These are phyloP conservation scores for Rhizopus arrhizus DNA, from an alignment of 371 early-diverging fungal genomes.

Conservation along the genomic window DNA sequence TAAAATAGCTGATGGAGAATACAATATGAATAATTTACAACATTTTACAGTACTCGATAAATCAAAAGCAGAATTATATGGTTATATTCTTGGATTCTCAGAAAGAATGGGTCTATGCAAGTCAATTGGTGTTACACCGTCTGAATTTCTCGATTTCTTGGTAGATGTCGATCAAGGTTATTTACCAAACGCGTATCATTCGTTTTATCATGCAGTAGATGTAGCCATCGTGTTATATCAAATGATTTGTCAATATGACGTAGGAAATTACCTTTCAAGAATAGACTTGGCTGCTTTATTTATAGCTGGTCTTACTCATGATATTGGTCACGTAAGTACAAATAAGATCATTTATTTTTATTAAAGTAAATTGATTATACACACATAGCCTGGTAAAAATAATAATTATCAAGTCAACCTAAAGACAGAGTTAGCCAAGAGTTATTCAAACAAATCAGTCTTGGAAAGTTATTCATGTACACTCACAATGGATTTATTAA, in stretches of 20 bases:
- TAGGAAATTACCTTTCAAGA: conserved; percentile 62
- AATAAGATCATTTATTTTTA: neutral
- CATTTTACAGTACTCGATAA: conserved; percentile 71
- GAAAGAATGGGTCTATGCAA: conserved; percentile 60
- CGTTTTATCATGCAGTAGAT: conserved; percentile 87
- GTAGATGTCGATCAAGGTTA: conserved; percentile 83
- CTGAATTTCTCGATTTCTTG: conserved; percentile 77
- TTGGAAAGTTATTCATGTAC: conserved; percentile 86
- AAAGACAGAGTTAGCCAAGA: conserved; percentile 69
- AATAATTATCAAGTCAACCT: conserved; percentile 88
- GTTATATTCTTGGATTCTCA: conserved; percentile 68
- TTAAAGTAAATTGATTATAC: neutral
- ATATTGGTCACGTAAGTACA: conserved; percentile 84
- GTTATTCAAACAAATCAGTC: conserved; percentile 77
- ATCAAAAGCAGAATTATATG: conserved; percentile 70
- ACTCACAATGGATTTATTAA: conserved; percentile 68
- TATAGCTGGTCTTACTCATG: conserved; percentile 88
- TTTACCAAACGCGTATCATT: conserved; percentile 83
- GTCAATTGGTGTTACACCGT: conserved; percentile 60
- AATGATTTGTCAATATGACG: conserved; percentile 66
- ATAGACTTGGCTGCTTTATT: conserved; percentile 75
- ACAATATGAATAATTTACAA: conserved; percentile 35
- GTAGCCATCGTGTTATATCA: conserved; percentile 81
- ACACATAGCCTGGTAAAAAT: conserved; percentile 82
- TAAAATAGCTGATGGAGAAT: conserved; percentile 38